phyloP scores from a whole-genome alignment of 164 flowering plant genomes.

The Protea cynaroides region DNA sequence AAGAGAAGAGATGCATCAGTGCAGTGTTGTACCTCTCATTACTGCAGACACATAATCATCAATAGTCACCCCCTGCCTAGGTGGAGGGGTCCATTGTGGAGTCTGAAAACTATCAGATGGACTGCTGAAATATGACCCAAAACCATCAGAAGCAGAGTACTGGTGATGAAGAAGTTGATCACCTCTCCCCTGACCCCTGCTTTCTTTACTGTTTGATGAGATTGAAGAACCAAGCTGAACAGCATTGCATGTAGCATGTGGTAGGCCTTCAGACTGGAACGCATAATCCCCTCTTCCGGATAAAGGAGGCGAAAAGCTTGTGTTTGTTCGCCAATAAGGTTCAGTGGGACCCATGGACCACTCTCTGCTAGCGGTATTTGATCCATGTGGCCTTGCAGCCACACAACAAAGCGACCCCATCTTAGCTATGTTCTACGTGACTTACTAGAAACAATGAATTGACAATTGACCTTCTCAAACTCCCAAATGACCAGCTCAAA shows the following conservation, averaged over 20 bases:
- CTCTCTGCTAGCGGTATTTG: constrained; percentile 57
- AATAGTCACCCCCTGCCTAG: constrained; percentile 44
- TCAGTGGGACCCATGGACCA: constrained; percentile 80
- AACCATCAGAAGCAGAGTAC: constrained; percentile 58
- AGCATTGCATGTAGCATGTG: constrained; percentile 45
- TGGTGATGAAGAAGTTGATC: constrained; percentile 39
- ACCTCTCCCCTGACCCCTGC: constrained; percentile 59
- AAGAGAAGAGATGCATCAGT: neutral
- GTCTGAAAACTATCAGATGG: constrained; percentile 65
- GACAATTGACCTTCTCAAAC: neutral
- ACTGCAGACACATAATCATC: constrained; percentile 38
- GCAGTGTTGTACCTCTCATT: constrained; percentile 45
- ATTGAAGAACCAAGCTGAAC: constrained; percentile 57
- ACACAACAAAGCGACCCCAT: constrained; percentile 99
- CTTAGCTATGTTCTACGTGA: constrained; percentile 55
- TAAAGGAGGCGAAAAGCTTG: constrained; percentile 87
- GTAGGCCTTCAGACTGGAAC: constrained; percentile 50
- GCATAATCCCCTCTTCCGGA: constrained; percentile 65
- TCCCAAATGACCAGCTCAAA: neutral
- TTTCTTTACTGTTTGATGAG: constrained; percentile 69
- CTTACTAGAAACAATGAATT: constrained; percentile 5
- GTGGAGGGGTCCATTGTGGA: constrained; percentile 71
- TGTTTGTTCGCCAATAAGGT: constrained; percentile 82
- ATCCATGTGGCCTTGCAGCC: constrained; percentile 99
- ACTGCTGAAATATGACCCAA: constrained; percentile 53